These are phyloP conservation scores for Dichotomopilus funicola DNA, from an alignment of 2,329 filamentous ascomycete species.

Conservation along the genomic window DNA sequence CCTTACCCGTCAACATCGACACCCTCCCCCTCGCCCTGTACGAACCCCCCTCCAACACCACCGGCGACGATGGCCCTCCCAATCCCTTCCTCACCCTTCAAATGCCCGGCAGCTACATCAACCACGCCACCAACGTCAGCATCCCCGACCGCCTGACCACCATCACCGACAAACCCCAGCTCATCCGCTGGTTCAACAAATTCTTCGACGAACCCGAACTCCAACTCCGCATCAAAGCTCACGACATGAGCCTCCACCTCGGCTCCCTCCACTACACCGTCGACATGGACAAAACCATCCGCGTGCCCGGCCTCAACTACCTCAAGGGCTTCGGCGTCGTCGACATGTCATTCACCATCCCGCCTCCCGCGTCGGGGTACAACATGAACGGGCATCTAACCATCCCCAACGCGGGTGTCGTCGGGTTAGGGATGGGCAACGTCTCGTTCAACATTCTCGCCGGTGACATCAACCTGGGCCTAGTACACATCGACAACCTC, in stretches of 20 bases:
- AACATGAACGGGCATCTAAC: slow-evolving; percentile 39
- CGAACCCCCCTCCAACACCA: not conserved
- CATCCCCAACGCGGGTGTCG: slow-evolving; percentile 39
- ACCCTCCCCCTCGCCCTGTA: slow-evolving; percentile 19
- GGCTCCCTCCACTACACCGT: slow-evolving; percentile 34
- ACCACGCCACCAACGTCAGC: slow-evolving; percentile 3
- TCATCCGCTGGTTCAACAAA: slow-evolving; percentile 33
- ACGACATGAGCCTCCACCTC: slow-evolving; percentile 33
- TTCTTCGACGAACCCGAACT: slow-evolving; percentile 32
- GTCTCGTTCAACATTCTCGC: slow-evolving; percentile 39
- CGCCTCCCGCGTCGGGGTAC: slow-evolving; percentile 31
- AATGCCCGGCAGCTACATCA: slow-evolving; percentile 12
- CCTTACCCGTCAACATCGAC: slow-evolving; percentile 33
- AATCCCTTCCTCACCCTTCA: slow-evolving; percentile 7
- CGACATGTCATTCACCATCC: slow-evolving; percentile 35
- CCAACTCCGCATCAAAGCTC: slow-evolving; percentile 33
- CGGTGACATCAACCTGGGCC: slow-evolving; percentile 35
- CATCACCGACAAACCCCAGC: slow-evolving; percentile 34
- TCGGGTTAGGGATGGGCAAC: slow-evolving; percentile 41
- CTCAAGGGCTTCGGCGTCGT: slow-evolving; percentile 21
- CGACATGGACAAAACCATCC: slow-evolving; percentile 36
- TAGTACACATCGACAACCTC: slow-evolving; percentile 34
- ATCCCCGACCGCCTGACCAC: slow-evolving; percentile 4
- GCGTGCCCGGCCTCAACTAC: slow-evolving; percentile 33
- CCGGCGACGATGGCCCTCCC: not conserved